Evolutionary conservation across 192 early-diverging fungal species (phyloP).

Genomic region (Backusella tuberculispora): DNA sequence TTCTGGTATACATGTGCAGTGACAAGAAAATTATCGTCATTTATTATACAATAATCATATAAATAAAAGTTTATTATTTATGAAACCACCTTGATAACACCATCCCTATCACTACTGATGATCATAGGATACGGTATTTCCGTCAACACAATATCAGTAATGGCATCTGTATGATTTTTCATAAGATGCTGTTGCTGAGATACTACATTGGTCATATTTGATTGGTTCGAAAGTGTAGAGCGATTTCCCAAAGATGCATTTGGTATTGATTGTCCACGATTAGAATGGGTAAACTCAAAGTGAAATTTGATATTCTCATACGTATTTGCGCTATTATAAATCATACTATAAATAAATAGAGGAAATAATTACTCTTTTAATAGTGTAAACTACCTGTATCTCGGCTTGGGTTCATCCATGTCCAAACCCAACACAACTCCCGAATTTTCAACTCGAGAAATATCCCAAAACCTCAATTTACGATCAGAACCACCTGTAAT

Average conservation of each 20-base stretch:
- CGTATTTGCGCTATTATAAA: slow-evolving; percentile 51
- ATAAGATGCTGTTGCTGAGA: slow-evolving; percentile 59
- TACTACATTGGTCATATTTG: slow-evolving; percentile 19
- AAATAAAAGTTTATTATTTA: slow-evolving; percentile 24
- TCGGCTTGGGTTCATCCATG: slow-evolving; percentile 54
- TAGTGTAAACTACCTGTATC: slow-evolving; percentile 57
- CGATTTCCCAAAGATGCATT: not conserved
- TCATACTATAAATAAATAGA: not conserved
- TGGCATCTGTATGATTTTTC: slow-evolving; percentile 73
- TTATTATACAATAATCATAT: too few relatives aligned
- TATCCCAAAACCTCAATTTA: slow-evolving; percentile 88
- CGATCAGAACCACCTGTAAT: slow-evolving; percentile 83
- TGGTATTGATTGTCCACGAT: not conserved
- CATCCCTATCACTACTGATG: slow-evolving; percentile 75
- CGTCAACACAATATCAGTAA: slow-evolving; percentile 70
- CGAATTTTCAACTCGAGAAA: slow-evolving; percentile 67
- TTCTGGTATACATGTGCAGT: too few relatives aligned
- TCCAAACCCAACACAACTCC: slow-evolving; percentile 73
- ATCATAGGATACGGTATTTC: slow-evolving; percentile 77
- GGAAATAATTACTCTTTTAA: not conserved
- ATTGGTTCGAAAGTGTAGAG: slow-evolving; percentile 22
- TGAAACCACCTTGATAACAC: slow-evolving; percentile 70
- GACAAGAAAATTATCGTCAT: too few relatives aligned
- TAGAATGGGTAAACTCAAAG: slow-evolving; percentile 21
- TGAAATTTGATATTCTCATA: slow-evolving; percentile 56